Evolutionary conservation across 495 filamentous ascomycete species (phyloP).

Genomic region (Neurospora terricola): DNA sequence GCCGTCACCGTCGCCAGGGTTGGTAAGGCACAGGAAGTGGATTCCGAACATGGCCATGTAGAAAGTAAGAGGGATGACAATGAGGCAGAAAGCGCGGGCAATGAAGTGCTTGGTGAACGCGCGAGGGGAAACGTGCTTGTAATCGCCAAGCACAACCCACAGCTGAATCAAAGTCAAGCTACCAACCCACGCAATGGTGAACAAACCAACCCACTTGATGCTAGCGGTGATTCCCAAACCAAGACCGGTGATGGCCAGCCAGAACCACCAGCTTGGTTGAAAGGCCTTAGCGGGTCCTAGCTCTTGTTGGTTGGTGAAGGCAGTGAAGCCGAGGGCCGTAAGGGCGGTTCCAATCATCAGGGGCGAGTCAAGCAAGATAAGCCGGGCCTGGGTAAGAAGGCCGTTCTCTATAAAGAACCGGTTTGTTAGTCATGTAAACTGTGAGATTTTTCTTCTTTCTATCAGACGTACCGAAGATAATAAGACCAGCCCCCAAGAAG

Average conservation of each 20-base stretch:
- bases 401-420: conserved; percentile 62
- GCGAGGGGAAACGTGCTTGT: conserved; percentile 69
- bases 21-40: conserved; percentile 84
- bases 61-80: conserved; percentile 79
- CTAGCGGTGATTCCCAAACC: conserved; percentile 85
- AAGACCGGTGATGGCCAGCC: conserved; percentile 79
- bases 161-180: conserved; percentile 82
- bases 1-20: conserved; percentile 93
- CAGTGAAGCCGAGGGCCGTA: conserved; percentile 82
- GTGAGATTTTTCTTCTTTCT: conserved; percentile 6
- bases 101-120: conserved; percentile 93
- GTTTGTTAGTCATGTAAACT: not conserved
- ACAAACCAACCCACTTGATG: conserved; percentile 97
- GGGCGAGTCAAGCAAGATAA: conserved; percentile 94
- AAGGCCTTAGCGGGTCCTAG: conserved; percentile 83
- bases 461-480: conserved; percentile 70
- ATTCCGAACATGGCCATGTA: conserved; percentile 95
- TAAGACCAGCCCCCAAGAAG: conserved; percentile 67
- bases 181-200: conserved; percentile 98
- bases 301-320: conserved; percentile 95
- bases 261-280: conserved; percentile 90
- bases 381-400: conserved; percentile 82
- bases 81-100: conserved; percentile 83
- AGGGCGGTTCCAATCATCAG: conserved; percentile 88
- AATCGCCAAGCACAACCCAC: conserved; percentile 88